Conservation (phyloP, 176 grass and related monocot species). For the Chloris gayana region DNA sequence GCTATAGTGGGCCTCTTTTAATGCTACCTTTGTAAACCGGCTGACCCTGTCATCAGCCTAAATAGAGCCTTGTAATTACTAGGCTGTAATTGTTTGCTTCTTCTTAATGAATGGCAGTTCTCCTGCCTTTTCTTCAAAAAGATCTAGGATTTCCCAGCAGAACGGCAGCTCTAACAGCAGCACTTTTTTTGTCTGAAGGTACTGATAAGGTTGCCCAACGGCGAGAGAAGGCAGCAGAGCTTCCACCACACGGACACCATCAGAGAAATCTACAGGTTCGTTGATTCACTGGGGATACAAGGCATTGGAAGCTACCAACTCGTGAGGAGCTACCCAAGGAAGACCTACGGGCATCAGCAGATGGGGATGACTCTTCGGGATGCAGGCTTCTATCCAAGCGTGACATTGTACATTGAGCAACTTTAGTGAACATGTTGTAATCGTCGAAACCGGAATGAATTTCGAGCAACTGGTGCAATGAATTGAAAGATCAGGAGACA, state of each 20-base stretch:
- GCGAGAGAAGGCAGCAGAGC: slow-evolving; percentile 54
- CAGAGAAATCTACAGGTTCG: slow-evolving; percentile 54
- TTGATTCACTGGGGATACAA: slow-evolving; percentile 51
- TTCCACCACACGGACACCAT: slow-evolving; percentile 60
- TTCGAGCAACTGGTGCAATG: not conserved
- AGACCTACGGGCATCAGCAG: slow-evolving; percentile 59
- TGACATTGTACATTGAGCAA: slow-evolving; percentile 64
- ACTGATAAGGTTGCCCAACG: slow-evolving; percentile 79
- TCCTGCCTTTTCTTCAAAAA: too few relatives aligned
- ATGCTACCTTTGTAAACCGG: too few relatives aligned
- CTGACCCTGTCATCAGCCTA: too few relatives aligned
- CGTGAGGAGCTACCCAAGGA: slow-evolving; percentile 59
- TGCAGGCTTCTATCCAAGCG: slow-evolving; percentile 71
- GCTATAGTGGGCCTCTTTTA: too few relatives aligned
- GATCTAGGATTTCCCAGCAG: not conserved
- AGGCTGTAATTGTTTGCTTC: too few relatives aligned
- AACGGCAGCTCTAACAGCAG: not conserved
- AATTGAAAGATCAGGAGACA: not conserved
- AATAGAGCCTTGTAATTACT: too few relatives aligned
- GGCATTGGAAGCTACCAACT: slow-evolving; percentile 61
- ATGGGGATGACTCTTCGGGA: slow-evolving; percentile 58
- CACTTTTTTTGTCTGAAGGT: slow-evolving; percentile 34
- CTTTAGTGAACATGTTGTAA: slow-evolving; percentile 43
- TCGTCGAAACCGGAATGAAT: not conserved
- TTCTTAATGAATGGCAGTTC: too few relatives aligned